phyloP scores from a whole-genome alignment of 495 filamentous ascomycete genomes.

The Annulohypoxylon maeteangense region DNA sequence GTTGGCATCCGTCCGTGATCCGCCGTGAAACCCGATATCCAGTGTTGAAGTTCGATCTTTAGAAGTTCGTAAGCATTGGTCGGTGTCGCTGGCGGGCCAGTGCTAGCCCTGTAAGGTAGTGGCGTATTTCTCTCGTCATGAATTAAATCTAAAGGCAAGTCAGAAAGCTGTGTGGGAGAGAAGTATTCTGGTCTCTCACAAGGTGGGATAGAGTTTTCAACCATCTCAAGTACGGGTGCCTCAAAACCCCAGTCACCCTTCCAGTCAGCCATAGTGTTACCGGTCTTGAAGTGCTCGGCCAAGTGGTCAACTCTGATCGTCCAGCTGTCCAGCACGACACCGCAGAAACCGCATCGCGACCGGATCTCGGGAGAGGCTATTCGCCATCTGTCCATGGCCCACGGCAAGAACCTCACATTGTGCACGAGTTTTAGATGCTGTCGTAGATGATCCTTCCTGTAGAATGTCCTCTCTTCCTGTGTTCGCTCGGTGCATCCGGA shows the following conservation, averaged over 20 bases:
- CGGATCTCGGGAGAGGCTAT: slow-evolving; percentile 64
- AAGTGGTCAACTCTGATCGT: slow-evolving; percentile 70
- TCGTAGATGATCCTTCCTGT: slow-evolving; percentile 83
- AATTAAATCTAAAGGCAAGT: slow-evolving; percentile 58
- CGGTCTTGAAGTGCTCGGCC: slow-evolving; percentile 74
- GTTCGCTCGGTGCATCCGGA: slow-evolving; percentile 73
- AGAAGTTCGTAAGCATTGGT: slow-evolving; percentile 64
- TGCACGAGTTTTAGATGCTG: slow-evolving; percentile 87
- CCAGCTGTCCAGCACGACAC: slow-evolving; percentile 69
- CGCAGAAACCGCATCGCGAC: slow-evolving; percentile 80
- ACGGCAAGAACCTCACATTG: slow-evolving; percentile 67
- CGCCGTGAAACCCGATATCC: slow-evolving; percentile 48
- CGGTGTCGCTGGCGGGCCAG: slow-evolving; percentile 44
- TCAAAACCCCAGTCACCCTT: slow-evolving; percentile 80
- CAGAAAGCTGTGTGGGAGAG: slow-evolving; percentile 33
- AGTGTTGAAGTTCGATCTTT: slow-evolving; percentile 61
- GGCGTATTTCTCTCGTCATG: slow-evolving; percentile 65
- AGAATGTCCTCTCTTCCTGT: slow-evolving; percentile 75
- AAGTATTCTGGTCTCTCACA: slow-evolving; percentile 52
- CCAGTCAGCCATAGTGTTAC: slow-evolving; percentile 75
- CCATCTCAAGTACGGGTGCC: slow-evolving; percentile 62
- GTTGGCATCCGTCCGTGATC: slow-evolving; percentile 45
- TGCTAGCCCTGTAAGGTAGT: slow-evolving; percentile 56
- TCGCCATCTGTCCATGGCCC: slow-evolving; percentile 77
- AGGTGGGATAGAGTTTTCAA: slow-evolving; percentile 75